Percentiles rank a stretch among this genome's conserved stretches.
phyloP scores from a whole-genome alignment of 768 basidiomycete genomes.

The Tubosaeta sp. region DNA sequence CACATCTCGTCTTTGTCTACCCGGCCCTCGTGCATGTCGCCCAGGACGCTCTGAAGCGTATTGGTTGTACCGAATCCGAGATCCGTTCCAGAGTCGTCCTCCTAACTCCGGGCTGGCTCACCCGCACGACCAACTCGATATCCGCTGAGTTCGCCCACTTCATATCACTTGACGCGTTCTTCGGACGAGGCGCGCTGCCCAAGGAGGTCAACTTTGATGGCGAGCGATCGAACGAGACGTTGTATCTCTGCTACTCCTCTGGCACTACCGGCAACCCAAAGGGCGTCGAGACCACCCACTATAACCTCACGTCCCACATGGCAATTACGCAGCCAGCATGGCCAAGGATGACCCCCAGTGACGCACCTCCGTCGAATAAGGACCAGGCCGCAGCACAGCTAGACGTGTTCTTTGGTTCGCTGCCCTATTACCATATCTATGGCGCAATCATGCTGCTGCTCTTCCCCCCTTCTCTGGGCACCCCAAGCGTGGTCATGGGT shows the following conservation, averaged over 20 bases:
- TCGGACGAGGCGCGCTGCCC: conserved; percentile 44
- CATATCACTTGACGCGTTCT: conserved; percentile 44
- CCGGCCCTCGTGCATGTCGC: conserved; percentile 58
- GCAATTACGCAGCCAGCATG: conserved; percentile 47
- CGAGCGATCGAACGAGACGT: conserved; percentile 50
- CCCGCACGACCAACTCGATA: conserved; percentile 28
- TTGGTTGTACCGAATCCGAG: conserved; percentile 45
- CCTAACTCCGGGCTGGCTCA: conserved; percentile 46
- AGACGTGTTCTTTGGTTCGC: conserved; percentile 57
- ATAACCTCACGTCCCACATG: conserved; percentile 60
- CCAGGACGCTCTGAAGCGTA: conserved; percentile 49
- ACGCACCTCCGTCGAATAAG: conserved; percentile 11
- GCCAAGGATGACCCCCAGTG: conserved; percentile 33
- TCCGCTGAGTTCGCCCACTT: conserved; percentile 33
- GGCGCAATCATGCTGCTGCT: conserved; percentile 61
- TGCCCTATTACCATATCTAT: conserved; percentile 59
- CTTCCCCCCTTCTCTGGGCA: conserved; percentile 49
- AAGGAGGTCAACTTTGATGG: conserved; percentile 57
- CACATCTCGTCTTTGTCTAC: conserved; percentile 58
- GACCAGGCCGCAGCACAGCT: conserved; percentile 1
- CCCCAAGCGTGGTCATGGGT: conserved; percentile 53
- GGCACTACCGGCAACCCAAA: conserved; percentile 82
- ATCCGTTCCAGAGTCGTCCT: conserved; percentile 55
- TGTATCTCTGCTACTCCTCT: conserved; percentile 58
- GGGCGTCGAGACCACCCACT: conserved; percentile 64